These are phyloP conservation scores for Lodderomyces oxycetoniae DNA, from an alignment of 1,139 yeast genomes.

Conservation along the genomic window DNA sequence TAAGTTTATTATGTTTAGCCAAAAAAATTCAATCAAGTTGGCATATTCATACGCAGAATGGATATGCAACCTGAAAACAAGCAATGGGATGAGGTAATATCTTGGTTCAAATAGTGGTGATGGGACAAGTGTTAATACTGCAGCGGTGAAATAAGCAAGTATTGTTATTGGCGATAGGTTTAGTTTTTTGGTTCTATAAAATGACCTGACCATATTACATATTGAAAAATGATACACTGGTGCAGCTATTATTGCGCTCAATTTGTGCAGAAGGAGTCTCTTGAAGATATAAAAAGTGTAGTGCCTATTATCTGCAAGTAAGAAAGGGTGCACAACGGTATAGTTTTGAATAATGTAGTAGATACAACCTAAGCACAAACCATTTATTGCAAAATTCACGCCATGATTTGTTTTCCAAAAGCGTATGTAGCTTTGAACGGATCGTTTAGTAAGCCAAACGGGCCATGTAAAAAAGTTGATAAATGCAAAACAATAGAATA, in stretches of 20 bases:
- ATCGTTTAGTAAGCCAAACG: conserved; percentile 48
- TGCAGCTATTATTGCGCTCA: conserved; percentile 43
- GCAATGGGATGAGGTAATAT: conserved; percentile 77
- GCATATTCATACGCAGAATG: conserved; percentile 39
- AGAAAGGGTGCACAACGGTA: conserved; percentile 82
- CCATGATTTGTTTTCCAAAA: conserved; percentile 23
- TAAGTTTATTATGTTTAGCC: conserved; percentile 56
- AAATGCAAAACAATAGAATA: conserved; percentile 72
- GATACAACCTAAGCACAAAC: conserved; percentile 29
- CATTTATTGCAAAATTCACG: conserved; percentile 17
- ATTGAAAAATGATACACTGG: conserved; percentile 72
- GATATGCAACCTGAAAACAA: conserved; percentile 64
- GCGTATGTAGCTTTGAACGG: conserved; percentile 33
- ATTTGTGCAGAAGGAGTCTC: conserved; percentile 45
- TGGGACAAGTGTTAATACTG: conserved; percentile 64
- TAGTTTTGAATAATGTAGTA: conserved; percentile 49
- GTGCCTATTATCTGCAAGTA: conserved; percentile 92
- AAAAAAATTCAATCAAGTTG: conserved; percentile 50
- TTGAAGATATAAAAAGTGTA: conserved; percentile 83
- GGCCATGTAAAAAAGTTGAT: conserved; percentile 65
- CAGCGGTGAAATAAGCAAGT: conserved; percentile 48
- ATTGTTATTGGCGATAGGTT: conserved; percentile 31
- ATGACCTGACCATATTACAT: conserved; percentile 37
- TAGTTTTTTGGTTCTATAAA: conserved; percentile 14
- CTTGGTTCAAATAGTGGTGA: conserved; percentile 93